Evolutionary conservation across 2,329 filamentous ascomycete genomes (phyloP), one percentile per base, ranked within the genome.

Genomic region (Aquanectria penicillioides): DNA sequence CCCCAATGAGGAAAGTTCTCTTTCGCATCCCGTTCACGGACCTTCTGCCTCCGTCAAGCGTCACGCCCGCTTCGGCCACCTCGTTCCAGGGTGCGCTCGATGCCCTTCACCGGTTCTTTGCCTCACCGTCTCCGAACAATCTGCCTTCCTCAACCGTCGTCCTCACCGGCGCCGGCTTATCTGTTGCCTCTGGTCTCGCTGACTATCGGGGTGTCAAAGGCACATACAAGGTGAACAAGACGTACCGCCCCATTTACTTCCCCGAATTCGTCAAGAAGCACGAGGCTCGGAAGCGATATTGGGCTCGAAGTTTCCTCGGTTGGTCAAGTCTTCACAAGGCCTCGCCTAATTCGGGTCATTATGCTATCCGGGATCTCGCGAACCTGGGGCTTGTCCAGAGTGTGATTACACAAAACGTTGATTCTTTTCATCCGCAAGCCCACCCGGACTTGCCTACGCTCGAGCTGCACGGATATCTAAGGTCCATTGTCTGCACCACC

Each of bases 351-450:
- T 78, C 81, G 3, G 89, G 88, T 2, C 95, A 99, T 77, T 83
- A 86, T 72, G 93, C 94, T 2, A 85, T 98, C 55, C 83, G 86
- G 49, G 83, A 89, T 63, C 80, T 98, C 29, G 91, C 87, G 3
- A 76, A 83, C 5, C 79, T 95, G 65, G 94, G 93, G 3, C 77
- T 93, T 46, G 81, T 97, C 36, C 85, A 84, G 56, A 86, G 81
- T 50, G 91, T 97, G 58, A 88, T 99, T 66, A 98, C 95, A 34
- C 95, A 99, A 74, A 98, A 98, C 72, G 95, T 99, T 48, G 95
- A 99, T 77, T 97, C 93, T 3, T 97, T 99, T 73, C 95, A 99
- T 75, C 81, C 84, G 3, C 78, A 79, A 58, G 90, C 93, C 1
- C 94, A 97, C 74, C 92, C 93, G 0, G 73, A 81, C 9, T 77